Base-by-base conservation (phyloP, 1,284 basidiomycete genomes). In the Athelia sp. region DNA sequence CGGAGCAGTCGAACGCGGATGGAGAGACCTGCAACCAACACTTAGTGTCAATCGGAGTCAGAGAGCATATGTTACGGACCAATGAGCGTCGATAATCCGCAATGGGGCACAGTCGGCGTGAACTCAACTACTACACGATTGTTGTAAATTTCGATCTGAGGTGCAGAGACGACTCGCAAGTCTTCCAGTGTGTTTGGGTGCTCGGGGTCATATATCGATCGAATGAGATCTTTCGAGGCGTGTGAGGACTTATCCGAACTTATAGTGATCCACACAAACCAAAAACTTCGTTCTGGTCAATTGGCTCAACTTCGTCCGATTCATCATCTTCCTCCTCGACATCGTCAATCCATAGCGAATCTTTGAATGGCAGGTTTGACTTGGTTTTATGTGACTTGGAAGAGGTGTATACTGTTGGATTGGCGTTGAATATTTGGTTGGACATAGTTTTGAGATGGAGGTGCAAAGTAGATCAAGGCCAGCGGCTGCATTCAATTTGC, bases 31-130 rank as follows among this genome's bases (percentile, higher is more conserved):
- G 6, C 36, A n/a, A 21, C 15, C 15, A 6, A 21, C 15, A 9
- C 15, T n/a, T 9, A 40, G 15, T n/a, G 43, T 46, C 31, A 6
- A 21, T 34, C 38, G 45, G 31, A n/a, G 8, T 8, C 36, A 19
- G 50, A 13, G 23, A 24, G 23, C 9, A 46, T 43, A 23, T 15
- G 23, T 18, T 4, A 65, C 79, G 52, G 56, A 91, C 94, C 97
- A 50, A 99, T 99, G 43, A 99, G 74, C 2, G 95, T 98, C 3
- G 94, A 96, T 92, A 97, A 95, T 45, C 92, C 93, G 62, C 96
- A 99, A 64, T 99, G 96, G 3, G 97, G 97, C 23, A 98, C 95
- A 0, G 96, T 99, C 1, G 97, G 97, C 4, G 96, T 98, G 59
- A 97, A 93, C 62, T 93, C 91, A 52, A 98, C 85, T 24, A 83